phyloP scores from a whole-genome alignment of 129 eudicot genomes.

The Daucus carota region DNA sequence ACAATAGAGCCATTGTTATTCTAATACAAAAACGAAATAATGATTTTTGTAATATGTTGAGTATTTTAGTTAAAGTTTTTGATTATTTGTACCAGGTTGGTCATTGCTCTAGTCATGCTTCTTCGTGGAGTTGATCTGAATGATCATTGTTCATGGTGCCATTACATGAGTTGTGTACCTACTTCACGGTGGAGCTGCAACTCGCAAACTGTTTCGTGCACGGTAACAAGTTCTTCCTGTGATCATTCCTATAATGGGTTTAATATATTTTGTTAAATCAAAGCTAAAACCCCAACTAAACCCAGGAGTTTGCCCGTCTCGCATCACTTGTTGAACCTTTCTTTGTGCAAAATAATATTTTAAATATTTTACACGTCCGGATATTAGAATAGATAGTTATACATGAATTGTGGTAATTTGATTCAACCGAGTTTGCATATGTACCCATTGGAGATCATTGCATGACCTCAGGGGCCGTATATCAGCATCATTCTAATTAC shows the following conservation, averaged over 20 bases:
- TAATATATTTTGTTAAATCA: background rate
- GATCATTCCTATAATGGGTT: background rate
- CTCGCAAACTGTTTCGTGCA: slow-evolving; percentile 44
- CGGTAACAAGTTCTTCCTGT: slow-evolving; percentile 30
- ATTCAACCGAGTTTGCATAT: background rate
- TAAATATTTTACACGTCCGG: background rate
- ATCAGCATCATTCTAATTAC: background rate
- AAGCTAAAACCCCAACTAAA: background rate
- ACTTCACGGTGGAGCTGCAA: slow-evolving; percentile 85
- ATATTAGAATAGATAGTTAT: background rate
- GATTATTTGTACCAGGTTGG: slow-evolving; percentile 37
- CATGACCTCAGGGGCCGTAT: background rate
- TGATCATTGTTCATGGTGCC: slow-evolving; percentile 90
- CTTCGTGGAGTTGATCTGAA: slow-evolving; percentile 64
- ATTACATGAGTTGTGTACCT: slow-evolving; percentile 87
- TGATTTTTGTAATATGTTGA: background rate
- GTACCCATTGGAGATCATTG: background rate
- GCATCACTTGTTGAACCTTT: background rate
- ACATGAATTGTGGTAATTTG: background rate
- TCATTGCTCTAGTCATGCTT: slow-evolving; percentile 52
- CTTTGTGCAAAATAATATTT: background rate
- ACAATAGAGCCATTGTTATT: no score
- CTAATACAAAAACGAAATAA: background rate
- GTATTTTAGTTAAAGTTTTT: background rate
- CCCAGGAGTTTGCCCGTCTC: background rate